Conservation (phyloP, 78 protist genomes). For the Bodo saltans region DNA sequence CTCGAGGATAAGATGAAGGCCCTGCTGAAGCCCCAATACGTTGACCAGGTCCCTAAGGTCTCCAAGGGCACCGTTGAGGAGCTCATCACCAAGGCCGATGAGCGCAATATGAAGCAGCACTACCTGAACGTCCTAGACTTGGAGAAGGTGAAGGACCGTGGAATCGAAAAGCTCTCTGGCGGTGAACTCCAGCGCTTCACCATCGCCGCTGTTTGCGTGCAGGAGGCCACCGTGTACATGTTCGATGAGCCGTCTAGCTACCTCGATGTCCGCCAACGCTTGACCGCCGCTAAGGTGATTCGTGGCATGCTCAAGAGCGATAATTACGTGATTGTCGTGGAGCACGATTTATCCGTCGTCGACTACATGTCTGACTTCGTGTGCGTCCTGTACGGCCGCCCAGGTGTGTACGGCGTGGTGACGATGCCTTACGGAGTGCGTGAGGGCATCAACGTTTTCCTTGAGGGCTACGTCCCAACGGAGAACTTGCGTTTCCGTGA, state of each 20-base stretch:
- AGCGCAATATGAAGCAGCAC: constrained; percentile 24
- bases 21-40: constrained; percentile 98
- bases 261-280: constrained; percentile 97
- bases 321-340: constrained; percentile 91
- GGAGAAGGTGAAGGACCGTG: constrained; percentile 58
- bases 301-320: constrained; percentile 66
- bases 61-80: constrained; percentile 81
- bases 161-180: constrained; percentile 88
- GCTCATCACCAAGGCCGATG: constrained; percentile 58
- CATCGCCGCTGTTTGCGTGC: constrained; percentile 69
- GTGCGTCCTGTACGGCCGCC: constrained; percentile 95
- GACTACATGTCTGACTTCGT: constrained; percentile 99
- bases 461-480: constrained; percentile 96
- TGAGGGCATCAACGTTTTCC: constrained; percentile 99
- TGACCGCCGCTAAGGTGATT: constrained; percentile 92
- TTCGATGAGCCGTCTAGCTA: constrained; percentile 99
- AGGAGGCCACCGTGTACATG: constrained; percentile 88
- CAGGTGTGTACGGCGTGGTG: constrained; percentile 99
- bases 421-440: constrained; percentile 97
- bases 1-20: constrained; percentile 92
- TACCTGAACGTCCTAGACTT: constrained; percentile 59
- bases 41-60: constrained; percentile 91
- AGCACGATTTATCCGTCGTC: constrained; percentile 98
- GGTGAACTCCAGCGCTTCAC: constrained; percentile 99
- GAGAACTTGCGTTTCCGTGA: constrained; percentile 99